Conservation (phyloP, 2,329 filamentous ascomycete species). For the Neopestalotiopsis sp. region DNA sequence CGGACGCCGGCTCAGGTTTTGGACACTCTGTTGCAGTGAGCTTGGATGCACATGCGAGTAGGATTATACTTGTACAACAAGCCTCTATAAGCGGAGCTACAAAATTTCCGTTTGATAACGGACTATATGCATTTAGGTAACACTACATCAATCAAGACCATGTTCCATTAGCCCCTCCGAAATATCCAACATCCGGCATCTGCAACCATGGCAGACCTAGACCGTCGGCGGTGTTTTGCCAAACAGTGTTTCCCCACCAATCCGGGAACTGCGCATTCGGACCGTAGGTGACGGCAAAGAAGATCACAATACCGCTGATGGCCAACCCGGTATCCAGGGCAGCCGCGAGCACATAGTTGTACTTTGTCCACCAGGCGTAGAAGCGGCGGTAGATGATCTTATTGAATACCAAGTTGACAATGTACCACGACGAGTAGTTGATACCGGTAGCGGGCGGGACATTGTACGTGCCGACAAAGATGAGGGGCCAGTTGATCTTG, state of each 20-base stretch:
- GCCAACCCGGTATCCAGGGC: conserved; percentile 40
- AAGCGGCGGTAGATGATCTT: conserved; percentile 46
- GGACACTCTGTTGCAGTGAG: too few species aligned
- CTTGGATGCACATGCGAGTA: too few species aligned
- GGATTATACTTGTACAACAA: too few species aligned
- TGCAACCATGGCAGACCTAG: conserved; percentile 36
- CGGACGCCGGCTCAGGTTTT: too few species aligned
- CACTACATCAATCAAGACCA: conserved; percentile 29
- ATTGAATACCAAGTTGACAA: conserved; percentile 52
- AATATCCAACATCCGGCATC: conserved; percentile 39
- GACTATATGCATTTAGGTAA: too few species aligned
- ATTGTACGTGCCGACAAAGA: conserved; percentile 43
- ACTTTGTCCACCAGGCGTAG: conserved; percentile 55
- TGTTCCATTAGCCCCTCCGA: conserved; percentile 38
- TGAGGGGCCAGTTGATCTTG: conserved; percentile 42
- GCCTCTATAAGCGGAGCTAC: too few species aligned
- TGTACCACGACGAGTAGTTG: conserved; percentile 45
- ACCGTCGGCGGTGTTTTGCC: conserved; percentile 41
- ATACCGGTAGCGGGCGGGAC: conserved; percentile 44
- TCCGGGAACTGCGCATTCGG: conserved; percentile 38
- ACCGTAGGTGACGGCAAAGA: conserved; percentile 42
- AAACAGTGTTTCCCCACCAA: conserved; percentile 47
- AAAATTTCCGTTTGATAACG: too few species aligned
- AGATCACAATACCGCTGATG: conserved; percentile 40
- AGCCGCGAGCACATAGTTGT: conserved; percentile 43